Base-by-base conservation (phyloP, 2,329 filamentous ascomycete genomes). In the Cylindrodendrum hubeiense region DNA sequence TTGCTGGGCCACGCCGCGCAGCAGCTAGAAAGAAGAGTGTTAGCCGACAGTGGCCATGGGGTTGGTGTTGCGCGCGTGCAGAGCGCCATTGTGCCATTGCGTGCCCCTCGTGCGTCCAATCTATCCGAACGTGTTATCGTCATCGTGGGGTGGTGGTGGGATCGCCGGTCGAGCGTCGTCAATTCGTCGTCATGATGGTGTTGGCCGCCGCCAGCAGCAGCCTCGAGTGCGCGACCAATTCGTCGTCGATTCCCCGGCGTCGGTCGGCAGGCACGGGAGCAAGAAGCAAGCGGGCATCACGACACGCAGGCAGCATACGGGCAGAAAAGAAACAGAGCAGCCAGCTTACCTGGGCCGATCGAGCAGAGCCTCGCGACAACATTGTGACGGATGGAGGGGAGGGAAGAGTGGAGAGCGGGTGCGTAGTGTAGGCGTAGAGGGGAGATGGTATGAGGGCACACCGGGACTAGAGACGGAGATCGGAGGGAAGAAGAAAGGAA, bases 351-450 rank as follows among this genome's bases (percentile, higher is more conserved):
- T 88, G 85, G 74, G 86, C 86, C 79, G 86, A 81, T 79, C 85
- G 79, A 72, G 83, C 72, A 76, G 87, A 86, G 81, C 83, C 85
- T 81, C 86, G 85, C 79, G 87, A 88, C 80, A 89, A 78, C 87
- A 89, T 89, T 70, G 75, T 86, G 78, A 66, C 51, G 50, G 59
- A 44, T 15, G 41, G 49, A 33, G 61, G 60, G 59, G 57, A 63
- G 62, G 62, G 55, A 37, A 60, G 64, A 71, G 64, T 50, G 60
- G 70, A 67, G 67, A 72, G 64, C 59, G 50, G 67, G 67, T 55
- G 64, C 50, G 49, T 57, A 51, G 50, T 64, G 53, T 68, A 60
- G 43, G 24, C 17, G 24, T 56, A 55, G 26, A 65, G 24, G 57
- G 52, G 46, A 55, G 22, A 59, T 58, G 41, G 21, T 5, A 57